Percentiles rank a stretch among this genome's conserved stretches.
phyloP scores from a whole-genome alignment of 768 basidiomycete genomes.

The Tricholoma matsutake region DNA sequence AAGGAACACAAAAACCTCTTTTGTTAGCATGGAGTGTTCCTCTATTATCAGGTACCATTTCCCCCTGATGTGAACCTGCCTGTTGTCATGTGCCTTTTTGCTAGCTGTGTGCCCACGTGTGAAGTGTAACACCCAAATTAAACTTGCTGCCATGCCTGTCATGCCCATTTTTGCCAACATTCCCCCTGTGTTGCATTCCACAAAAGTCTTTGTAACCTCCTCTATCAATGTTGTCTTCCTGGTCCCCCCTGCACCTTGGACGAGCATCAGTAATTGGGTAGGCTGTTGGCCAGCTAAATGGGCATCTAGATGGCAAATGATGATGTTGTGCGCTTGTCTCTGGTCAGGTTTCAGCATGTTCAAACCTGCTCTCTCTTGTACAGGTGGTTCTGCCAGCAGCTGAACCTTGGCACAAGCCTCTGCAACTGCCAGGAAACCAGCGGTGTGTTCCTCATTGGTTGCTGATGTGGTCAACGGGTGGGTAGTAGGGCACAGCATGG shows the following conservation, averaged over 20 bases:
- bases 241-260: constrained; percentile 42
- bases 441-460: no score
- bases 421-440: no score
- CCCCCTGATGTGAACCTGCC: constrained; percentile 14
- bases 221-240: constrained; percentile 43
- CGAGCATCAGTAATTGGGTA: constrained; percentile 33
- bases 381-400: neutral
- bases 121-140: constrained; percentile 34
- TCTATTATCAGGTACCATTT: no score
- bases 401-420: neutral
- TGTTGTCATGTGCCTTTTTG: neutral
- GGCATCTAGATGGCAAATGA: neutral
- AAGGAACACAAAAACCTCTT: no score
- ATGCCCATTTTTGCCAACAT: no score
- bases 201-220: no score
- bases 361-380: neutral
- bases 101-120: constrained; percentile 23
- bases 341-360: neutral
- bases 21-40: no score
- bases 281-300: constrained; percentile 8
- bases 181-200: no score
- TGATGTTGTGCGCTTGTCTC: neutral
- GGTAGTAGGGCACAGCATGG: no score
- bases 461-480: no score
- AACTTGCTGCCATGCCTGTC: no score